A percentile compares a stretch with the other conserved stretches of the same genome.
phyloP scores from a whole-genome alignment of 768 basidiomycete species.

The Auricularia sp. region DNA sequence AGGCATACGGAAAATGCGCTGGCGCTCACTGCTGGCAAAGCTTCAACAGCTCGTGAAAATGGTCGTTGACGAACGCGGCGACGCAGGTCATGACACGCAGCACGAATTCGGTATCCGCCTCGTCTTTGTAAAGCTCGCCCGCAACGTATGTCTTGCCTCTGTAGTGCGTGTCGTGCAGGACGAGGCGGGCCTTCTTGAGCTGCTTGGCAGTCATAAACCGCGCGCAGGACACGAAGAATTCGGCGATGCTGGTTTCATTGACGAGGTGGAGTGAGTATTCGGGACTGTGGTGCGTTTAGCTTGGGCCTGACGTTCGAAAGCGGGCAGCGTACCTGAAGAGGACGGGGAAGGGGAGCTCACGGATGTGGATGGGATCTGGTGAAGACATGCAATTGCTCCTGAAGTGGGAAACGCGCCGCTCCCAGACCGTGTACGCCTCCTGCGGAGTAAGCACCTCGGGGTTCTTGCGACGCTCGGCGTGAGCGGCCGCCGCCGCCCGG shows the following conservation, averaged over 20 bases:
- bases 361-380: background rate
- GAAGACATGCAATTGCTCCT: background rate
- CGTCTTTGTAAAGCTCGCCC: background rate
- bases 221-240: background rate
- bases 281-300: background rate
- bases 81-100: background rate
- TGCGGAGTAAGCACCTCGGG: background rate
- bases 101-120: background rate
- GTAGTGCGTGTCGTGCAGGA: background rate
- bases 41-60: background rate
- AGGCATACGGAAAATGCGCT: no score
- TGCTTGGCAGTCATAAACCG: background rate
- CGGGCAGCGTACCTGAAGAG: background rate
- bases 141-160: background rate
- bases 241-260: background rate
- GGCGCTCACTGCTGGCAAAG: no score
- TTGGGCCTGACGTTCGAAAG: background rate
- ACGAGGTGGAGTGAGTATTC: slow-evolving; percentile 1
- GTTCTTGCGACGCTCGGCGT: background rate
- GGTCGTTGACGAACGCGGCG: background rate
- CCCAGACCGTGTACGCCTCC: background rate
- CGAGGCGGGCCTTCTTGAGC: background rate
- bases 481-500: no score
- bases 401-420: background rate
- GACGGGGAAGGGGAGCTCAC: background rate